Conservation (phyloP, 208 protist species). For the Wallacemonas rigidus region DNA sequence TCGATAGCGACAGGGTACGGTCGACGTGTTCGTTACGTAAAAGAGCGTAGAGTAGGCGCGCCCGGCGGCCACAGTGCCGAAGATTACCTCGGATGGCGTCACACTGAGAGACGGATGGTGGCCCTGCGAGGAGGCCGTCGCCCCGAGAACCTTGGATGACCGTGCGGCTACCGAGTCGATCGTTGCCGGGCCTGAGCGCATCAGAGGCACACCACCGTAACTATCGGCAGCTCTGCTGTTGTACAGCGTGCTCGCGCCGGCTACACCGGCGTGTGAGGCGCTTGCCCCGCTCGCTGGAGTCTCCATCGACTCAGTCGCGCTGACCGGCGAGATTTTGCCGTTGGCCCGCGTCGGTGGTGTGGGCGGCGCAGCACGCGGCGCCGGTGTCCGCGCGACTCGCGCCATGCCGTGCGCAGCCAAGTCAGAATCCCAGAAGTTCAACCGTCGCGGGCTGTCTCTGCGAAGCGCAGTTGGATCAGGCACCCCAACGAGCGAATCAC, state of each 20-base stretch:
- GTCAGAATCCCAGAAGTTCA: constrained; percentile 2
- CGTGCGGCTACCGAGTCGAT: neutral
- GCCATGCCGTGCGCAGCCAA: neutral
- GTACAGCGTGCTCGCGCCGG: neutral
- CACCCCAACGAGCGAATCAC: too few relatives aligned
- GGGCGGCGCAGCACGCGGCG: neutral
- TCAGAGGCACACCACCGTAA: constrained; percentile 15
- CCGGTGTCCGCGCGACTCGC: neutral
- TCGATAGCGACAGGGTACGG: constrained; percentile 82
- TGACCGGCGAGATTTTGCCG: neutral
- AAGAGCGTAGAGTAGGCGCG: constrained; percentile 53
- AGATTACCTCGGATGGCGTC: constrained; percentile 29
- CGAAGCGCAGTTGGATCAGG: neutral
- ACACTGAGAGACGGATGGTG: constrained; percentile 25
- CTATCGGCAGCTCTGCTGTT: constrained; percentile 3
- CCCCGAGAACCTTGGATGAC: neutral
- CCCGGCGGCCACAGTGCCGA: constrained; percentile 51
- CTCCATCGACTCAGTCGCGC: neutral
- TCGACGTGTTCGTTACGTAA: constrained; percentile 70
- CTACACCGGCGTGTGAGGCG: neutral
- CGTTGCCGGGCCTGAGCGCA: neutral
- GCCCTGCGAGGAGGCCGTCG: constrained; percentile 18
- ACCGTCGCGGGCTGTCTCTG: neutral
- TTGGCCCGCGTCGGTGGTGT: neutral
- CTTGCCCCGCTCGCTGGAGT: neutral